phyloP scores from a whole-genome alignment of 73 alveolate species.

The Symbiodinium pilosum region DNA sequence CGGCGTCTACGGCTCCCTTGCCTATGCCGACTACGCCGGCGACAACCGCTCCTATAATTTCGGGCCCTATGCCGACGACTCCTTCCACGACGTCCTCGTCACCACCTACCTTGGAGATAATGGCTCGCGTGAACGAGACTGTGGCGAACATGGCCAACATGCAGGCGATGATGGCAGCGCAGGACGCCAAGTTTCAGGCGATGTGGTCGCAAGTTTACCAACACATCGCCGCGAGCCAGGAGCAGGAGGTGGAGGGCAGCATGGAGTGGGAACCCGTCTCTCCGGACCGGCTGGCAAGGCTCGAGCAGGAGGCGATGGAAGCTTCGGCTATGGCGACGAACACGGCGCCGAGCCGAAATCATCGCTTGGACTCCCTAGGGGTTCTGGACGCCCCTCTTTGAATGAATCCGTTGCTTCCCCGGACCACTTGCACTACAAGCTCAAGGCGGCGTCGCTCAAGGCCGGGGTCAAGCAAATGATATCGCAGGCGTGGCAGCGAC shows the following conservation, averaged over 20 bases:
- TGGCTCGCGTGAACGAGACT: neutral
- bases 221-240: neutral
- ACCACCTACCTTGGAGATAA: neutral
- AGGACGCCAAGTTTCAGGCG: neutral
- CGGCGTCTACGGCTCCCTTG: neutral
- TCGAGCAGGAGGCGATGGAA: too few relatives aligned
- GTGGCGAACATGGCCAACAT: neutral
- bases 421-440: too few relatives aligned
- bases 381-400: neutral
- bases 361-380: neutral
- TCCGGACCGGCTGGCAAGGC: neutral
- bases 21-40: neutral
- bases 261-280: neutral
- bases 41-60: neutral
- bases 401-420: neutral
- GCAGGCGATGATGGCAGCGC: neutral
- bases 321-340: neutral
- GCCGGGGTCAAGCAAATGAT: neutral
- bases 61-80: neutral
- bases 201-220: neutral
- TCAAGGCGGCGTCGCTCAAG: neutral
- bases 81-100: neutral
- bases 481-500: slow-evolving; percentile 9
- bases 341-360: neutral
- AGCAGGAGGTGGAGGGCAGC: neutral